phyloP scores from a whole-genome alignment of 2,329 filamentous ascomycete species.

The Colletotrichum trifolii region DNA sequence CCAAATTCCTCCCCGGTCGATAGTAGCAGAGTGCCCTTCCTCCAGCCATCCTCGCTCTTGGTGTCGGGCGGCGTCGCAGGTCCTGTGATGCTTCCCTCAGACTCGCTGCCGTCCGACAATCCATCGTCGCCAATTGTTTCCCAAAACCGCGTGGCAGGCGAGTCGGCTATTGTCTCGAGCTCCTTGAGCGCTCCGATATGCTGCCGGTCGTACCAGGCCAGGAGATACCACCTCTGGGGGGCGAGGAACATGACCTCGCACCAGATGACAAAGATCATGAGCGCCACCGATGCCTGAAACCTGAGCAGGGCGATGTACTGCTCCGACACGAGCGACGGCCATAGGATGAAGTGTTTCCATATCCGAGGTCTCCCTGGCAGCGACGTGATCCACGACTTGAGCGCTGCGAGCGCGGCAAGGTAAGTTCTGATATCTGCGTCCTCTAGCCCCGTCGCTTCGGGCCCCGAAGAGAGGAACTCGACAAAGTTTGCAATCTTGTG shows the following conservation, averaged over 20 bases:
- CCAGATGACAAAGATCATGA: slow-evolving; percentile 35
- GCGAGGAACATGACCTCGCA: slow-evolving; percentile 31
- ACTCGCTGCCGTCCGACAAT: slow-evolving; percentile 15
- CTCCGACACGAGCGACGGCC: slow-evolving; percentile 33
- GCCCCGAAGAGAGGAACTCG: slow-evolving; percentile 20
- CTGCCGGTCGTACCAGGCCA: slow-evolving; percentile 32
- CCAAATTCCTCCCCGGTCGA: slow-evolving; percentile 26
- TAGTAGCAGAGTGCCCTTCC: slow-evolving; percentile 8
- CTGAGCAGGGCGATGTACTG: slow-evolving; percentile 28
- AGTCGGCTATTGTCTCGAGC: slow-evolving; percentile 3
- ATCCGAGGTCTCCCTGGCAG: slow-evolving; percentile 32
- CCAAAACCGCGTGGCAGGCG: slow-evolving; percentile 28
- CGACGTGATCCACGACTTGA: slow-evolving; percentile 26
- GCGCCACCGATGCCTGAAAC: slow-evolving; percentile 28
- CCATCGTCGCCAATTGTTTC: slow-evolving; percentile 24
- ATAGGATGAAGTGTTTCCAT: slow-evolving; percentile 37
- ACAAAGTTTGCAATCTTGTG: slow-evolving; percentile 24
- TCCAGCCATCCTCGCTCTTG: slow-evolving; percentile 11
- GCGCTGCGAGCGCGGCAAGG: slow-evolving; percentile 22
- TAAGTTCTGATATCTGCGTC: slow-evolving; percentile 13
- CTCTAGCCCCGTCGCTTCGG: slow-evolving; percentile 21
- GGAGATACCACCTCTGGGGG: slow-evolving; percentile 31
- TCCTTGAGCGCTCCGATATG: slow-evolving; percentile 20
- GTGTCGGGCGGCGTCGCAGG: slow-evolving; percentile 14
- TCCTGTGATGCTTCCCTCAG: slow-evolving; percentile 9